These are phyloP conservation scores for Amanita exitialis DNA, from an alignment of 768 basidiomycete species.

Conservation along the genomic window DNA sequence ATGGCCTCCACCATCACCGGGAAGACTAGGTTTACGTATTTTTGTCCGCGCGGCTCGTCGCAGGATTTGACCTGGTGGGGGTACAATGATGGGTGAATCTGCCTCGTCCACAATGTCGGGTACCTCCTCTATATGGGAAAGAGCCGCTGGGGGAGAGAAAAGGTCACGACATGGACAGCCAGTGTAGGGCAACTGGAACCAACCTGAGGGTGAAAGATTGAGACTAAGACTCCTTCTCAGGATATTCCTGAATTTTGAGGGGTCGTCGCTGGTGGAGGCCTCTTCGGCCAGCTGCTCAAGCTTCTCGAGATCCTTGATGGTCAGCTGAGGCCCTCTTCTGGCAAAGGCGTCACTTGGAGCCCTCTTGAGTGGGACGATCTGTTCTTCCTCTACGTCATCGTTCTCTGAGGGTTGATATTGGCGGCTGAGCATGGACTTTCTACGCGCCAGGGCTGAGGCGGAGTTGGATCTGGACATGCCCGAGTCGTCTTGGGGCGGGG, in stretches of 20 bases:
- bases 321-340: slow-evolving; percentile 74
- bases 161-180: slow-evolving; percentile 8
- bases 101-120: slow-evolving; percentile 67
- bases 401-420: slow-evolving; percentile 81
- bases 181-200: slow-evolving; percentile 23
- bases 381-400: slow-evolving; percentile 64
- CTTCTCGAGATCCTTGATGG: slow-evolving; percentile 89
- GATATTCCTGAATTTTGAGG: slow-evolving; percentile 66
- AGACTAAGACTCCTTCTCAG: slow-evolving; percentile 82
- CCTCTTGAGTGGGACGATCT: slow-evolving; percentile 56
- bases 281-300: slow-evolving; percentile 91
- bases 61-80: slow-evolving; percentile 81
- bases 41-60: slow-evolving; percentile 90
- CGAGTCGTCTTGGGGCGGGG: slow-evolving; percentile 42
- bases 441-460: slow-evolving; percentile 58
- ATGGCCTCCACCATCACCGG: slow-evolving; percentile 75
- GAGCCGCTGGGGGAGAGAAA: slow-evolving; percentile 29
- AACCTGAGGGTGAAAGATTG: slow-evolving; percentile 79
- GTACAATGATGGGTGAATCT: slow-evolving; percentile 86
- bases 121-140: slow-evolving; percentile 60
- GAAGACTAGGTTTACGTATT: slow-evolving; percentile 77
- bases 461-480: slow-evolving; percentile 12
- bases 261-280: slow-evolving; percentile 74
- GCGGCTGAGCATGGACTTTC: slow-evolving; percentile 88
- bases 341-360: slow-evolving; percentile 53